These are phyloP conservation scores for Cercospora beticola DNA, from an alignment of 2,329 filamentous ascomycete genomes.

Conservation along the genomic window DNA sequence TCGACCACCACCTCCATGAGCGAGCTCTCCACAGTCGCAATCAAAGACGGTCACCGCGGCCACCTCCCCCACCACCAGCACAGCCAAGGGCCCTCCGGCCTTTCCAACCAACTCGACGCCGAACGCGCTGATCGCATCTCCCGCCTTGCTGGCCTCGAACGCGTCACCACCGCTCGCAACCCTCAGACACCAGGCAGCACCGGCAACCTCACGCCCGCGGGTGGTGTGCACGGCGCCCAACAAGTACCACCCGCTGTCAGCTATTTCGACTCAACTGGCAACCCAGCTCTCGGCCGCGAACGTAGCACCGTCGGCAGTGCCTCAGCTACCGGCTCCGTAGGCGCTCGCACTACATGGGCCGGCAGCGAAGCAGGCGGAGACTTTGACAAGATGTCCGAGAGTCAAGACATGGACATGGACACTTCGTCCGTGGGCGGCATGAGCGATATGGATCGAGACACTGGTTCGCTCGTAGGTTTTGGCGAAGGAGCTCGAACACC, in stretches of 20 bases:
- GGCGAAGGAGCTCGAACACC: conserved; percentile 76
- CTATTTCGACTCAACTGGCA: conserved; percentile 79
- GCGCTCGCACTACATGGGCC: conserved; percentile 68
- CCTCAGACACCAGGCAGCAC: conserved; percentile 41
- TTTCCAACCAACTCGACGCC: conserved; percentile 56
- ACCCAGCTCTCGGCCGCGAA: conserved; percentile 66
- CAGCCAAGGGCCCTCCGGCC: conserved; percentile 48
- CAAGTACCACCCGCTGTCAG: conserved; percentile 45
- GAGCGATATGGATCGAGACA: conserved; percentile 67
- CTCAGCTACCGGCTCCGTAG: conserved; percentile 78
- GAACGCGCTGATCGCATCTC: conserved; percentile 76
- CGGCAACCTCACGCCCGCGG: conserved; percentile 36
- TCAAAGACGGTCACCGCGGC: conserved; percentile 93
- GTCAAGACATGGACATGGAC: conserved; percentile 43
- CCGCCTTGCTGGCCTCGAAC: conserved; percentile 85
- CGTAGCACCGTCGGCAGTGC: conserved; percentile 87
- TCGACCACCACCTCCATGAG: conserved; percentile 90
- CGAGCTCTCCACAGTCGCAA: conserved; percentile 86
- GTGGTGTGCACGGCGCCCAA: conserved; percentile 11
- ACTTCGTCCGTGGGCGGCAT: conserved; percentile 70
- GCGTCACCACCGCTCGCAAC: conserved; percentile 72
- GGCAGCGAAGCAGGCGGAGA: conserved; percentile 57
- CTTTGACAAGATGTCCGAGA: conserved; percentile 66
- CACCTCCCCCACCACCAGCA: conserved; percentile 62
- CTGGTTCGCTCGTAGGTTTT: conserved; percentile 82